Evolutionary conservation across 2,329 filamentous ascomycete species (phyloP).

Genomic region (Scedosporium dehoogii): DNA sequence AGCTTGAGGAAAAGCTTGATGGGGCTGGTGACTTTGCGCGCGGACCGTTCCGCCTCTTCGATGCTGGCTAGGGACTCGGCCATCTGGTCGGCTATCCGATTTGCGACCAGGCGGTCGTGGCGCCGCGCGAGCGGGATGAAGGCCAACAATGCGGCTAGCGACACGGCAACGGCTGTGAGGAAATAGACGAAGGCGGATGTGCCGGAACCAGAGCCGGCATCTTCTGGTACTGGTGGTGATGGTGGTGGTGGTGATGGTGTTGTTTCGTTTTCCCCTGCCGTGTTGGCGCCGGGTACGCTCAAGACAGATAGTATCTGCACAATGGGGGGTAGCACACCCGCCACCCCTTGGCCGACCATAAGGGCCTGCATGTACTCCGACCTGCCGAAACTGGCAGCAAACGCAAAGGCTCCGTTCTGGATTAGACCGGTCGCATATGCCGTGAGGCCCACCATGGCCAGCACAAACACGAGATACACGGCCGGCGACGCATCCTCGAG

Average conservation of each 20-base stretch:
- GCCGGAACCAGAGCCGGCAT: slow-evolving; percentile 24
- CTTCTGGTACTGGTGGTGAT: not conserved
- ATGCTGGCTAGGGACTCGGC: slow-evolving; percentile 39
- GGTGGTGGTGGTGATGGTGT: too few species aligned
- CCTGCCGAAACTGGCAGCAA: slow-evolving; percentile 73
- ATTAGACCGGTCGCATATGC: slow-evolving; percentile 75
- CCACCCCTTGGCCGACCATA: slow-evolving; percentile 89
- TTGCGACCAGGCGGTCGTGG: slow-evolving; percentile 42
- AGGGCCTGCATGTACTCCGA: slow-evolving; percentile 91
- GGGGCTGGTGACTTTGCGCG: slow-evolving; percentile 44
- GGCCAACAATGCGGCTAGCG: slow-evolving; percentile 56
- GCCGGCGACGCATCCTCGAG: slow-evolving; percentile 52
- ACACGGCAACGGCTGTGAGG: slow-evolving; percentile 72
- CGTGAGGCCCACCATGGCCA: slow-evolving; percentile 70
- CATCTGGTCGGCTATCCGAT: slow-evolving; percentile 36
- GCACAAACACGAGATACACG: slow-evolving; percentile 70
- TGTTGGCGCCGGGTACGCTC: slow-evolving; percentile 40
- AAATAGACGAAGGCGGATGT: slow-evolving; percentile 86
- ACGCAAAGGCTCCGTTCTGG: slow-evolving; percentile 92
- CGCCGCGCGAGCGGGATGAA: slow-evolving; percentile 64
- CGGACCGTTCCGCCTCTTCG: slow-evolving; percentile 41
- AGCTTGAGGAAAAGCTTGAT: slow-evolving; percentile 64
- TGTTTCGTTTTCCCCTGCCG: slow-evolving; percentile 18
- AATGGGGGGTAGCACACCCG: slow-evolving; percentile 79
- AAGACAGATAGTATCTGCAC: slow-evolving; percentile 81